phyloP scores from a whole-genome alignment of 2,329 filamentous ascomycete genomes.

The Aspergillus ustus region DNA sequence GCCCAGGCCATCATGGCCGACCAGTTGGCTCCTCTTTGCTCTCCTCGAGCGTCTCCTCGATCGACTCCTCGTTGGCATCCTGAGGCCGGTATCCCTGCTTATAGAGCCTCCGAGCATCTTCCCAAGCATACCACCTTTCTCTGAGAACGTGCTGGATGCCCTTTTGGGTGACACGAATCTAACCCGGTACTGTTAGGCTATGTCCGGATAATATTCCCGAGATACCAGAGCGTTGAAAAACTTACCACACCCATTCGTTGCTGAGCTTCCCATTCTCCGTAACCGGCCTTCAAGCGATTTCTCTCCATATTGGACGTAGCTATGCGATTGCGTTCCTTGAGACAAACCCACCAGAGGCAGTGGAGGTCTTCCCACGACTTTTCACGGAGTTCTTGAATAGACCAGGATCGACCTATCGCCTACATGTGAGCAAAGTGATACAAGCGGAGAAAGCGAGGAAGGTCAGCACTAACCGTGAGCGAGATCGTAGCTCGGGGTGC shows the following conservation, averaged over 20 bases:
- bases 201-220: neutral
- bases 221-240: slow-evolving; percentile 22
- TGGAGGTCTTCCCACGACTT: slow-evolving; percentile 97
- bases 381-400: slow-evolving; percentile 77
- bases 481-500: slow-evolving; percentile 71
- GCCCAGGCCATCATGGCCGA: neutral
- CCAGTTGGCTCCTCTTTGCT: neutral
- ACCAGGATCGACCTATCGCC: slow-evolving; percentile 73
- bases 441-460: neutral
- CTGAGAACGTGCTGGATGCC: slow-evolving; percentile 83
- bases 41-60: neutral
- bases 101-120: slow-evolving; percentile 45
- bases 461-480: slow-evolving; percentile 63
- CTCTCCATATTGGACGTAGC: slow-evolving; percentile 77
- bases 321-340: slow-evolving; percentile 87
- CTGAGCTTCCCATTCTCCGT: slow-evolving; percentile 71
- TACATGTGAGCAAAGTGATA: slow-evolving; percentile 20
- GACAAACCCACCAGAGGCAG: slow-evolving; percentile 90
- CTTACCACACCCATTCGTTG: slow-evolving; percentile 70
- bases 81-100: slow-evolving; percentile 42
- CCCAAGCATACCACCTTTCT: slow-evolving; percentile 86
- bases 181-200: slow-evolving; percentile 9
- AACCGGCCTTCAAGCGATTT: slow-evolving; percentile 68
- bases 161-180: slow-evolving; percentile 79
- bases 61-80: slow-evolving; percentile 30